Evolutionary conservation across 2,329 filamentous ascomycete species (phyloP).

Genomic region (Talaromyces sp.): DNA sequence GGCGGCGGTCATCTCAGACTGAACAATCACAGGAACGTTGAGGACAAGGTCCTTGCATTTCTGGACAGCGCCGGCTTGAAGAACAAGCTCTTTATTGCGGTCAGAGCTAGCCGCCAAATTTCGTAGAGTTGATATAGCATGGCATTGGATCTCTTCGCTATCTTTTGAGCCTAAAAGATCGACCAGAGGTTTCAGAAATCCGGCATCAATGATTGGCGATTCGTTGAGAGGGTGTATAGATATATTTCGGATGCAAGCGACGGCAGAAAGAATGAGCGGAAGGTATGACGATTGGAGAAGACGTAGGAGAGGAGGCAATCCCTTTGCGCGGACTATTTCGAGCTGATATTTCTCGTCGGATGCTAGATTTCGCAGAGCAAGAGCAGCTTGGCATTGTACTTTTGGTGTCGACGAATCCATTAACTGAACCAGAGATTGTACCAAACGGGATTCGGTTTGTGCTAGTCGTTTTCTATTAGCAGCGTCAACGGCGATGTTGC

Average conservation of each 20-base stretch:
- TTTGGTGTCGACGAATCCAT: conserved; percentile 98
- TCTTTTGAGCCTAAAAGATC: conserved; percentile 92
- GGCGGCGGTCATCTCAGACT: conserved; percentile 99
- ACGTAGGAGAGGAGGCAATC: conserved; percentile 78
- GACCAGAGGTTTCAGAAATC: conserved; percentile 89
- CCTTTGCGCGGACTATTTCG: conserved; percentile 88
- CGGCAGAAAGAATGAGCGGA: conserved; percentile 90
- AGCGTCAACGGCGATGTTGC: conserved; percentile 95
- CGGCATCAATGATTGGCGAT: conserved; percentile 96
- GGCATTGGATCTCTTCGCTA: conserved; percentile 98
- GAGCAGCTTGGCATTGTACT: conserved; percentile 93
- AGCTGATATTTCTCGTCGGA: conserved; percentile 99
- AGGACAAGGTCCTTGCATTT: conserved; percentile 98
- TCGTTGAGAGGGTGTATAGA: conserved; percentile 98
- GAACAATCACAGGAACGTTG: conserved; percentile 87
- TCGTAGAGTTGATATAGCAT: conserved; percentile 93
- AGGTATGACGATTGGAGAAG: conserved; percentile 94
- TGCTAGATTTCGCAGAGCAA: conserved; percentile 89
- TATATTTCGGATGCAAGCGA: conserved; percentile 98
- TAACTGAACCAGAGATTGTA: conserved; percentile 88
- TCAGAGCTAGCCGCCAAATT: conserved; percentile 97
- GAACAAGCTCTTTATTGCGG: conserved; percentile 94
- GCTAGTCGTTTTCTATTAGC: conserved; percentile 88
- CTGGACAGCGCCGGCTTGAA: conserved; percentile 94
- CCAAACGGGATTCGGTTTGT: conserved; percentile 83